Conservation (phyloP, 805 yeast species). For the Dipodascus albidus region DNA sequence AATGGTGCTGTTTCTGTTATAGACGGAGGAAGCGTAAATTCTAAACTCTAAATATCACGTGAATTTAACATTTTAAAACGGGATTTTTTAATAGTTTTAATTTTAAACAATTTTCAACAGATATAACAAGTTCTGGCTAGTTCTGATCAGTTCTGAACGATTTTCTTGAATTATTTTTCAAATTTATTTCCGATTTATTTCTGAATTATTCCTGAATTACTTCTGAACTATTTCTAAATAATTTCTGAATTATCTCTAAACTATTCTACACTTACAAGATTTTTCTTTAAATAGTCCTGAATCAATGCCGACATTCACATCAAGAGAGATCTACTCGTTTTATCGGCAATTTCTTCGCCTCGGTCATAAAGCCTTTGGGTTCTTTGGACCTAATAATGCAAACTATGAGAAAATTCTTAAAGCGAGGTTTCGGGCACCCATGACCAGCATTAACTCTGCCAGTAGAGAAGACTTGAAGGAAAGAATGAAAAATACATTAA, state of each 20-base stretch:
- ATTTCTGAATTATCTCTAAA: too few species aligned
- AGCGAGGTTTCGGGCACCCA: too few species aligned
- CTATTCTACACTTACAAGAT: too few species aligned
- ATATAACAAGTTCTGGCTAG: too few species aligned
- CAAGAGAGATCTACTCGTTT: background rate
- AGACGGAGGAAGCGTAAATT: constrained; percentile 53
- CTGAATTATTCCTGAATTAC: too few species aligned
- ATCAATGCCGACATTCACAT: background rate
- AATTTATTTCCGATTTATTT: background rate
- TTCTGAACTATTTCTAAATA: too few species aligned
- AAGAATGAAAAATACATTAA: background rate
- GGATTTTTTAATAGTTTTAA: too few species aligned
- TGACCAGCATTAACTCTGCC: too few species aligned
- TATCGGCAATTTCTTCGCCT: background rate
- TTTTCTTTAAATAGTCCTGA: too few species aligned
- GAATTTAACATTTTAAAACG: constrained; percentile 4
- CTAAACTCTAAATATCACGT: constrained; percentile 24
- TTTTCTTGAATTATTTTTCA: background rate
- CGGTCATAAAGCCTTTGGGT: background rate
- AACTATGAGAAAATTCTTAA: background rate
- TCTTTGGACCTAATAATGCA: background rate
- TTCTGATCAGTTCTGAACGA: background rate
- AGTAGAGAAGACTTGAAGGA: too few species aligned
- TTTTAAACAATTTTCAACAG: too few species aligned
- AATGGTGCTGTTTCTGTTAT: constrained; percentile 59